Evolutionary conservation across 169 alveolate species (phyloP).

Genomic region (Plasmodium vinckei): DNA sequence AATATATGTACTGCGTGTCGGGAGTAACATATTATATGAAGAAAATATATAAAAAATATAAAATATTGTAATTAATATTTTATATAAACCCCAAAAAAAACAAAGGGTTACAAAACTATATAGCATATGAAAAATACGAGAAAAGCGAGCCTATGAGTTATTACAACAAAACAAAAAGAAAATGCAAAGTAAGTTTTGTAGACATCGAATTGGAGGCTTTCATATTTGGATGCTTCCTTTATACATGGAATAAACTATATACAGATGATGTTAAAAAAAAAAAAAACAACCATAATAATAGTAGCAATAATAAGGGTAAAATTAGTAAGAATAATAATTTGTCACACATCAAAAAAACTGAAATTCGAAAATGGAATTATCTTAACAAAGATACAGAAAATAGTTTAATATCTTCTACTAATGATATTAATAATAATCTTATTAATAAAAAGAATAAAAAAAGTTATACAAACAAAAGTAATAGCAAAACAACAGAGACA

Average conservation of each 20-base stretch:
- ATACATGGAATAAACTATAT: slow-evolving; percentile 54
- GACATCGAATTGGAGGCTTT: slow-evolving; percentile 75
- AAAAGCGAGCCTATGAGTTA: slow-evolving; percentile 17
- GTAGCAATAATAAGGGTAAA: neutral
- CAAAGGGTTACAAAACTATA: neutral
- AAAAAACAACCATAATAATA: slow-evolving; percentile 10
- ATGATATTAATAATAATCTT: neutral
- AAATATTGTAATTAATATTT: neutral
- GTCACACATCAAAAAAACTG: neutral
- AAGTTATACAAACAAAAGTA: neutral
- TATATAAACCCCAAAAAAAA: too few species aligned
- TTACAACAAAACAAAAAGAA: slow-evolving; percentile 24
- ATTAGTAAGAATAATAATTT: neutral
- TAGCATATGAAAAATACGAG: neutral
- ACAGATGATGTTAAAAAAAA: slow-evolving; percentile 25
- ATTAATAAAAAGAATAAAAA: neutral
- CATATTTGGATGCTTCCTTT: slow-evolving; percentile 72
- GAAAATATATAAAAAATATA: neutral
- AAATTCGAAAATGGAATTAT: too few species aligned
- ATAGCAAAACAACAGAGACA: neutral
- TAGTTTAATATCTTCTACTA: too few species aligned
- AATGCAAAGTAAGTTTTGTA: slow-evolving; percentile 45
- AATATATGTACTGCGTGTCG: too few species aligned
- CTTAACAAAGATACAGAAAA: too few species aligned
- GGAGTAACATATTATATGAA: neutral